Conservation (phyloP, 345 rosid genomes). For the Arabis hirsuta region DNA sequence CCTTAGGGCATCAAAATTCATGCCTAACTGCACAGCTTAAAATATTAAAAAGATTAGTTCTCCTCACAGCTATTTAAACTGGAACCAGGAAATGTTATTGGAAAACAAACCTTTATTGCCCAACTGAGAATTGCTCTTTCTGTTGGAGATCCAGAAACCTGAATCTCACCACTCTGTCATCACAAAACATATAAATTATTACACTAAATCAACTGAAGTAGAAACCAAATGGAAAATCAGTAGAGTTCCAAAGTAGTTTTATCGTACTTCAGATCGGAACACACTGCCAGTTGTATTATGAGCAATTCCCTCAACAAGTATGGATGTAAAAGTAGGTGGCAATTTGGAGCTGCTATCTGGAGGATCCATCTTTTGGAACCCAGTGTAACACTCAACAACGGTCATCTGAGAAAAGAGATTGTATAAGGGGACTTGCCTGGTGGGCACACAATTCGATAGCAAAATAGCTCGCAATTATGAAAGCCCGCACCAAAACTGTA, state of each 20-base stretch:
- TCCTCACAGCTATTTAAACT: constrained; percentile 7
- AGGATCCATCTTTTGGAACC: constrained; percentile 55
- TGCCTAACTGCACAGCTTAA: constrained; percentile 67
- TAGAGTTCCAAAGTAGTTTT: background rate
- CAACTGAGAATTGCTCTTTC: constrained; percentile 89
- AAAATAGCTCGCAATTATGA: constrained; percentile 13
- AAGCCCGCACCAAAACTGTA: constrained; percentile 4
- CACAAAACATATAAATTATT: constrained; percentile 17
- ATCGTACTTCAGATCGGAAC: constrained; percentile 66
- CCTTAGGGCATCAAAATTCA: constrained; percentile 71
- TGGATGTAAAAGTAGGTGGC: constrained; percentile 48
- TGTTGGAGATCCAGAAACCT: constrained; percentile 94
- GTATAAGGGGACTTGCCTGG: constrained; percentile 5
- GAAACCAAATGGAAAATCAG: constrained; percentile 16
- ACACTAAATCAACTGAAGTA: constrained; percentile 17
- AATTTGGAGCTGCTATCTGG: constrained; percentile 56
- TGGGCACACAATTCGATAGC: background rate
- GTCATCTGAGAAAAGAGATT: constrained; percentile 67
- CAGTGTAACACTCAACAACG: constrained; percentile 76
- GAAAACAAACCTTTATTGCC: constrained; percentile 69
- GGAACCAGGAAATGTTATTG: constrained; percentile 17
- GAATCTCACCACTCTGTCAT: constrained; percentile 68
- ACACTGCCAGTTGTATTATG: constrained; percentile 85
- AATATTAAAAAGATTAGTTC: constrained; percentile 28
- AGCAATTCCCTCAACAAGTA: constrained; percentile 75